These are phyloP conservation scores for Leptodermis oblonga DNA, from an alignment of 257 asterid genomes.

Conservation along the genomic window DNA sequence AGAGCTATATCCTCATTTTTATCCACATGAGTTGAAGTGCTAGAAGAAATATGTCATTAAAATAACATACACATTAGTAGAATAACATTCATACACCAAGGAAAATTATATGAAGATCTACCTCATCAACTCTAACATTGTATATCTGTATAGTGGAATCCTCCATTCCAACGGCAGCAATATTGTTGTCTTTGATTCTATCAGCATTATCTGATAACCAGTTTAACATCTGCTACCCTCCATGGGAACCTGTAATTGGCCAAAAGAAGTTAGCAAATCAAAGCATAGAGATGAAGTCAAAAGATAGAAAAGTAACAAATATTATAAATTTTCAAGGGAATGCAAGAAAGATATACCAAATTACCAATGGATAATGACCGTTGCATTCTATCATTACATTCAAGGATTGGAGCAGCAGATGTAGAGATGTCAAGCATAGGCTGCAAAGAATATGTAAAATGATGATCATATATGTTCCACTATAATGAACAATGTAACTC, in stretches of 20 bases:
- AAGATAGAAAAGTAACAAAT: background rate
- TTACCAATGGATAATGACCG: constrained; percentile 83
- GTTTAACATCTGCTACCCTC: constrained; percentile 88
- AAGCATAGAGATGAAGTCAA: background rate
- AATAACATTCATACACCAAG: background rate
- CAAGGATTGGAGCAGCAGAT: constrained; percentile 59
- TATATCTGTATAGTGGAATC: constrained; percentile 85
- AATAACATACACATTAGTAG: background rate
- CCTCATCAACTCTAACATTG: constrained; percentile 95
- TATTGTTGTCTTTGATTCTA: constrained; percentile 75
- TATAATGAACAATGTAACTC: constrained; percentile 1
- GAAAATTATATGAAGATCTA: constrained; percentile 21
- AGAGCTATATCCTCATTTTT: background rate
- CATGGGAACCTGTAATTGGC: constrained; percentile 53
- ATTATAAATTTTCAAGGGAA: background rate
- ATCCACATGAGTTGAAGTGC: background rate
- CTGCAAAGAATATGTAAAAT: constrained; percentile 34
- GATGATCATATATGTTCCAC: background rate
- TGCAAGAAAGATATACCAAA: constrained; percentile 39
- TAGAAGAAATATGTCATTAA: background rate
- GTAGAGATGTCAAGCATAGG: constrained; percentile 62
- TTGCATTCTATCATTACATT: constrained; percentile 71
- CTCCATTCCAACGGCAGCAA: constrained; percentile 91
- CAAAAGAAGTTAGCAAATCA: constrained; percentile 8
- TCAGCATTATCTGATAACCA: constrained; percentile 67